These are phyloP conservation scores for Rutstroemia sydowiana DNA, from an alignment of 2,329 filamentous ascomycete genomes.

Conservation along the genomic window DNA sequence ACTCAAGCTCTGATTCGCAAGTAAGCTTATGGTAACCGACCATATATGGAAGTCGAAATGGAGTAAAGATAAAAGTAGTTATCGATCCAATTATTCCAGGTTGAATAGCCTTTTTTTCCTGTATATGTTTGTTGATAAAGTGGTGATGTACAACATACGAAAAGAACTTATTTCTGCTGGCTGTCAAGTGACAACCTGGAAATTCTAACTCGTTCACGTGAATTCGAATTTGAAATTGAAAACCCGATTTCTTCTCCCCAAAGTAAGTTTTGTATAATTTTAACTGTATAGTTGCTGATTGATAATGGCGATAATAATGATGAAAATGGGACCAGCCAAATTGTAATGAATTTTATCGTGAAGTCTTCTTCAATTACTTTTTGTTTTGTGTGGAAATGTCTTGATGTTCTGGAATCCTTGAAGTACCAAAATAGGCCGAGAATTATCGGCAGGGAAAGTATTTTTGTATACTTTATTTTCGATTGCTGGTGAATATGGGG, in stretches of 20 bases:
- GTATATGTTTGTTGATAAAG: no score
- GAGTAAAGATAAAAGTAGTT: no score
- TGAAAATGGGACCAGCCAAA: conserved; percentile 13
- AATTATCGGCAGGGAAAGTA: not conserved
- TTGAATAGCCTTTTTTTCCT: no score
- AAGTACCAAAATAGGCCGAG: not conserved
- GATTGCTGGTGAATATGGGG: not conserved
- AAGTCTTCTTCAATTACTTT: conserved; percentile 7
- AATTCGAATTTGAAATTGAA: no score
- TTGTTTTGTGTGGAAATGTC: not conserved
- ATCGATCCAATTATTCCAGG: no score
- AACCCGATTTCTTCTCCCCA: not conserved
- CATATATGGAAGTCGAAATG: no score
- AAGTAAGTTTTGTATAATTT: not conserved
- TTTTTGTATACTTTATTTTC: not conserved
- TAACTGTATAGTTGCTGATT: not conserved
- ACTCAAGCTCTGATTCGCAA: no score
- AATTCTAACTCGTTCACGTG: no score
- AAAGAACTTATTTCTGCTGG: no score
- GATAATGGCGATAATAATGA: conserved; percentile 11
- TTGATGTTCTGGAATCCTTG: not conserved
- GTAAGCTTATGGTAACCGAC: no score
- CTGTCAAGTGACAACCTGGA: no score
- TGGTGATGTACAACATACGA: no score
- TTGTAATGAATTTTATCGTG: conserved; percentile 3